A percentile compares a stretch with the other conserved stretches of the same genome.
phyloP scores from a whole-genome alignment of 2,329 filamentous ascomycete genomes.

The Aureobasidium sp. region DNA sequence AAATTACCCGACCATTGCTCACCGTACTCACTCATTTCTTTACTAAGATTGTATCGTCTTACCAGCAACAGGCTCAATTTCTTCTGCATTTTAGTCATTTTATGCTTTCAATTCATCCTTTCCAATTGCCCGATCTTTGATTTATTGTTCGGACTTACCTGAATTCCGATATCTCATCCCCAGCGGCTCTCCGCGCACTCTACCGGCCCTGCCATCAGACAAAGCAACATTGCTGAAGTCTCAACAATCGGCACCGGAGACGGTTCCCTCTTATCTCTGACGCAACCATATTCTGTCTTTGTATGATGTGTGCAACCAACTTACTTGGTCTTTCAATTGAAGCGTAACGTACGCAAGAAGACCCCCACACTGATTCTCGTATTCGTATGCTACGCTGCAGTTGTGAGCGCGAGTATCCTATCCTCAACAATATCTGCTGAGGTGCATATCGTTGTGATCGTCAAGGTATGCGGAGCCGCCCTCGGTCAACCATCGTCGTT shows the following conservation, averaged over 20 bases:
- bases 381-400: no score
- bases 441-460: background rate
- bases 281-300: background rate
- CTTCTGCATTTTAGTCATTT: background rate
- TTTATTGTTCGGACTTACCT: background rate
- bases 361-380: no score
- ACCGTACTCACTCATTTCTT: background rate
- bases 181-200: slow-evolving; percentile 9
- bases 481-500: background rate
- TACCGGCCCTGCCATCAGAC: background rate
- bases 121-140: no score
- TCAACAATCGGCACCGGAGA: slow-evolving; percentile 4
- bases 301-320: background rate
- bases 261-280: background rate
- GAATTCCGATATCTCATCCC: background rate
- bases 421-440: background rate
- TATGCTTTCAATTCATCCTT: background rate
- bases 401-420: no score
- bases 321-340: no score
- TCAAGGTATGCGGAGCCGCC: background rate
- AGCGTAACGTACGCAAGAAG: no score
- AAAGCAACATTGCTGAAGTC: background rate
- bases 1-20: slow-evolving; percentile 4
- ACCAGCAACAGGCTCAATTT: background rate
- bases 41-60: background rate